Base-by-base conservation (phyloP, 2,329 filamentous ascomycete species). In the Stromatinia cepivora region DNA sequence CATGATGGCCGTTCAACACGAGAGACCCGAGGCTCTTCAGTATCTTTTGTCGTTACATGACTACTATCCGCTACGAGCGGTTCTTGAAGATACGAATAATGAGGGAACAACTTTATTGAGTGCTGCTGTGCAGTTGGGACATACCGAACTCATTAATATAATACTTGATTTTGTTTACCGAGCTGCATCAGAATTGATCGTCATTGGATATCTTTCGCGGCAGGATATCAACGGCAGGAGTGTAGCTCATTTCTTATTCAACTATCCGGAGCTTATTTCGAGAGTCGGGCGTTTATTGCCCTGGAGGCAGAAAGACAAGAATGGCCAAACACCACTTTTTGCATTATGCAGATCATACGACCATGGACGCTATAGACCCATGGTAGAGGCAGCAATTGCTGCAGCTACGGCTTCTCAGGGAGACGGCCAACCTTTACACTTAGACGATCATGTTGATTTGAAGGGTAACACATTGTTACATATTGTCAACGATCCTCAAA, bases 401-500 rank as follows among this genome's bases (percentile, higher is more conserved):
- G 88, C 91, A 57, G 93, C 95, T 2, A 90, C 89, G 66, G 80
- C 83, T 68, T 86, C 89, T 4, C 95, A 99, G 80, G 86, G 85
- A 3, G 94, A 98, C 77, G 88, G 87, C 1, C 85, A 89, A 77
- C 88, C 90, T n/a, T 83, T 99, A 34, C 94, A 97, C 78, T 80
- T 99, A 1, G 94, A 98, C 75, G 92, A 97, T 72, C 95, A 99
- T 78, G 87, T 97, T 13, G 95, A 99, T 78, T 86, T 83, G 70
- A 98, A 97, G 79, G 94, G 94, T 42, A 99, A 99, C 76, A 97
- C 94, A 3, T 83, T 99, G 39, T 82, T 99, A n/a, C 95, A 99
- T 79, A 94, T 99, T 75, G 90, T 97, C 75, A 96, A 94, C 74
- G 93, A 98, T 76, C 86, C 92, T 11, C 86, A 89, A 68, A 84